A percentile compares a stretch with the other conserved stretches of the same genome.
Evolutionary conservation across 2,329 filamentous ascomycete genomes (phyloP).

Genomic region (Penicillium sp.): DNA sequence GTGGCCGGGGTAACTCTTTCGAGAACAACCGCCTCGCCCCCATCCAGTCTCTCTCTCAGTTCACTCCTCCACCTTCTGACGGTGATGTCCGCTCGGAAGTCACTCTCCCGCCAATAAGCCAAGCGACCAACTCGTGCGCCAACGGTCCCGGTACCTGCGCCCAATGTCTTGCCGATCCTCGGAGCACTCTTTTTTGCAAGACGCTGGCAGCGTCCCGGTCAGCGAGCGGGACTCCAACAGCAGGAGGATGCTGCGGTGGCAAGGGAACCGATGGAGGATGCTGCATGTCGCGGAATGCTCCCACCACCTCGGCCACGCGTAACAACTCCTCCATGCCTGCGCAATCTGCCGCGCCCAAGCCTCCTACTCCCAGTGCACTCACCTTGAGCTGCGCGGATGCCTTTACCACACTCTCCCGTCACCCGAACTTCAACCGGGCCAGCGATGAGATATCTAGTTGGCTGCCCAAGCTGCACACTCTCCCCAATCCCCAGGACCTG

Average conservation of each 20-base stretch:
- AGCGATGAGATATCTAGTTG: slow-evolving; percentile 73
- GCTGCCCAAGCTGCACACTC: slow-evolving; percentile 71
- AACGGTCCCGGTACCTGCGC: slow-evolving; percentile 77
- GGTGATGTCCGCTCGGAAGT: slow-evolving; percentile 60
- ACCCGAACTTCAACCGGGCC: slow-evolving; percentile 73
- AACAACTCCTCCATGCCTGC: slow-evolving; percentile 24
- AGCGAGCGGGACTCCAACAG: slow-evolving; percentile 41
- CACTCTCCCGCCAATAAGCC: slow-evolving; percentile 41
- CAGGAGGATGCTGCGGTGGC: slow-evolving; percentile 63
- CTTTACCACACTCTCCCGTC: slow-evolving; percentile 75
- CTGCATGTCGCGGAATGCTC: slow-evolving; percentile 51
- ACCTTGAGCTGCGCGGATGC: slow-evolving; percentile 70
- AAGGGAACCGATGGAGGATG: slow-evolving; percentile 62
- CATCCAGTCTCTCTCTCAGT: slow-evolving; percentile 49
- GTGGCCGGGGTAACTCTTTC: slow-evolving; percentile 47
- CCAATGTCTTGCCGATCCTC: slow-evolving; percentile 75
- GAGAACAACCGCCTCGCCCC: slow-evolving; percentile 46
- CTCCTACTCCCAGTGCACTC: slow-evolving; percentile 37
- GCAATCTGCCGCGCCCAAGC: slow-evolving; percentile 25
- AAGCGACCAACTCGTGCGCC: slow-evolving; percentile 51
- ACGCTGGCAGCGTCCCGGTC: slow-evolving; percentile 67
- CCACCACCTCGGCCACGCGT: slow-evolving; percentile 25
- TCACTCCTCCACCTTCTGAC: slow-evolving; percentile 56
- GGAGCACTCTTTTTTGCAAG: slow-evolving; percentile 80
- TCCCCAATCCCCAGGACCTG: slow-evolving; percentile 41